phyloP scores from a whole-genome alignment of 179 eudicot genomes.

The Carnegiea gigantea region DNA sequence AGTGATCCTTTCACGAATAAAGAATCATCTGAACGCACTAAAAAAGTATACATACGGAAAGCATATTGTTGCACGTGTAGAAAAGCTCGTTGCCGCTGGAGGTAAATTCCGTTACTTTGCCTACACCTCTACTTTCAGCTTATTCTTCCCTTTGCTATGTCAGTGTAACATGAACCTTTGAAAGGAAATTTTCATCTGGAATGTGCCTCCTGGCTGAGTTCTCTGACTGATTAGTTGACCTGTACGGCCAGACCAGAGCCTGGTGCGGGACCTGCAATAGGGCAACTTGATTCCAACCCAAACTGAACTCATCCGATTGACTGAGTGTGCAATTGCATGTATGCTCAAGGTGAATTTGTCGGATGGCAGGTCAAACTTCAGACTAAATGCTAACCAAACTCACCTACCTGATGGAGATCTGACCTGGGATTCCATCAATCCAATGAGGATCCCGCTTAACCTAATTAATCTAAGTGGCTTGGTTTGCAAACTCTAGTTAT shows the following conservation, averaged over 20 bases:
- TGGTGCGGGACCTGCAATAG: no score
- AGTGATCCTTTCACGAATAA: constrained; percentile 72
- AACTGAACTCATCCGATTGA: no score
- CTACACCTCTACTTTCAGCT: not conserved
- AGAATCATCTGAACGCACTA: constrained; percentile 90
- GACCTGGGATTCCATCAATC: not conserved
- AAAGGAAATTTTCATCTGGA: not conserved
- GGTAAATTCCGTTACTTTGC: constrained; percentile 40
- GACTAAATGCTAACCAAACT: not conserved
- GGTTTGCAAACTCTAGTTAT: no score
- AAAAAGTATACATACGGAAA: constrained; percentile 98
- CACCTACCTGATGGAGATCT: not conserved
- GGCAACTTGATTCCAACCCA: no score
- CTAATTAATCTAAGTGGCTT: no score
- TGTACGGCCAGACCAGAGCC: not conserved
- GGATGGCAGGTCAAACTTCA: no score
- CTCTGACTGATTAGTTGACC: not conserved
- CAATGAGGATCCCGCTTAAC: not conserved
- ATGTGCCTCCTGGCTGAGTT: not conserved
- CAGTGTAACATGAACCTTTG: not conserved
- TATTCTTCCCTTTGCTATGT: not conserved
- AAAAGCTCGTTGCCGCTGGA: constrained; percentile 98
- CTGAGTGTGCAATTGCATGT: no score
- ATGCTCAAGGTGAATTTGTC: no score
- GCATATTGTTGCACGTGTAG: constrained; percentile 98